Base-by-base conservation (phyloP, 108 stramenopile genomes). In the Ochromonas danica region DNA sequence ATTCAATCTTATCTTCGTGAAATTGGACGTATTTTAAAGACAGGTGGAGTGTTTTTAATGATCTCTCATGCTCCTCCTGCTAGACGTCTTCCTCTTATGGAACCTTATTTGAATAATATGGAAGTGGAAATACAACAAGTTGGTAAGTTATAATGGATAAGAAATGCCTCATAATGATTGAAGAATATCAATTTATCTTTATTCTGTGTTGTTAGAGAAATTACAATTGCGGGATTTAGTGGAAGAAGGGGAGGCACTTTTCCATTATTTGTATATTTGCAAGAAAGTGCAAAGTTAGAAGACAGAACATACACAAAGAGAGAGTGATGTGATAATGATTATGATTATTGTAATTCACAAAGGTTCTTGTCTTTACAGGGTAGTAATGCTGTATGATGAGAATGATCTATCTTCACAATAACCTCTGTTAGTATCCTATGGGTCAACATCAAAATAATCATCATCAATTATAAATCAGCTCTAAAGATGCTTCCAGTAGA, bases 41-140 rank as follows among this genome's bases (percentile, higher is more conserved):
- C 40, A 6, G 51, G 41, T 42, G 72, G 72, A 27, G 27, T 27
- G 3, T 75, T 33, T 33, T 14, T 75, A 6, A 33, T 75, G 6
- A 75, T 75, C 14, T 75, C 72, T 45, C 72, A 75, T 75, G 72
- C n/a, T 45, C 17, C 31, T 3, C 72, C 72, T 27, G 43, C 3
- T 41, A 38, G 51, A 3, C 36, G 72, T 14, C 40, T 75, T 10
- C 72, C 43, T n/a, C 31, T 35, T 25, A 6, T 75, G 3, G 27
- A 6, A 41, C 72, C 43, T n/a, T 36, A 75, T 25, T 42, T 75
- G 3, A 6, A 6, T 42, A 41, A 36, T 36, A 25, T 75, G 14
- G 40, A 75, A 28, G 40, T 75, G 10, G 72, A 75, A 75, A 60
- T 75, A 6, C 6, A 6, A 27, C 45, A 36, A 60, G 38, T 75